Conservation (phyloP, 2,329 filamentous ascomycete genomes). For the Epichloe typhina region DNA sequence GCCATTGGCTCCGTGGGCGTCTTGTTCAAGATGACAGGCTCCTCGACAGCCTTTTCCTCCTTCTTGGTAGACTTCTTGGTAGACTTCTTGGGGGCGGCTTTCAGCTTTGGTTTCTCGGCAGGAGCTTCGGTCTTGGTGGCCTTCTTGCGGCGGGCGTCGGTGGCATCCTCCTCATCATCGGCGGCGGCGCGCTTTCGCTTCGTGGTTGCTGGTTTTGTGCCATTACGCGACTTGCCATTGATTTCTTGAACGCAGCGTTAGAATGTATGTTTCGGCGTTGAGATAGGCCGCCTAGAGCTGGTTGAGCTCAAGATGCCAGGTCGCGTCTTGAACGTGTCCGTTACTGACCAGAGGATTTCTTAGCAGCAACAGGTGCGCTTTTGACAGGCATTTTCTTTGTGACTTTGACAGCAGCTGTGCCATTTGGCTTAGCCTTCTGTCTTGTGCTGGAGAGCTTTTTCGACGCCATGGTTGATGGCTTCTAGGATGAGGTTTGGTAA, state of each 20-base stretch:
- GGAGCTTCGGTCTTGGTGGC: constrained; percentile 1
- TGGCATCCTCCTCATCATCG: constrained; percentile 3
- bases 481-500: not conserved
- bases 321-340: not conserved
- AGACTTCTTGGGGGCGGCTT: constrained; percentile 2
- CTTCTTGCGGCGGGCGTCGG: constrained; percentile 4
- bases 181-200: constrained; percentile 6
- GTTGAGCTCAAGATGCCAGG: not conserved
- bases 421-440: constrained; percentile 1
- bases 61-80: constrained; percentile 2
- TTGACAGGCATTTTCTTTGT: constrained; percentile 3
- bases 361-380: not conserved
- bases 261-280: not conserved
- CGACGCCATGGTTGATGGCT: constrained; percentile 4
- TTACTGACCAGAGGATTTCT: constrained; percentile 6
- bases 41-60: constrained; percentile 19
- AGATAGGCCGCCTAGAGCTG: not conserved
- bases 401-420: not conserved
- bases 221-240: constrained; percentile 1
- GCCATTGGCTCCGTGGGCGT: constrained; percentile 51
- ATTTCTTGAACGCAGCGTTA: constrained; percentile 1
- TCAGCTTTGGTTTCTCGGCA: constrained; percentile 1
- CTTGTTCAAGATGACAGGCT: constrained; percentile 10
- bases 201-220: not conserved
- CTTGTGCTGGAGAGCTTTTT: constrained; percentile 3